A percentile compares a stretch with the other conserved stretches of the same genome.
These are phyloP conservation scores for Debaryomyces subglobosus DNA, from an alignment of 1,139 yeast species.

Conservation along the genomic window DNA sequence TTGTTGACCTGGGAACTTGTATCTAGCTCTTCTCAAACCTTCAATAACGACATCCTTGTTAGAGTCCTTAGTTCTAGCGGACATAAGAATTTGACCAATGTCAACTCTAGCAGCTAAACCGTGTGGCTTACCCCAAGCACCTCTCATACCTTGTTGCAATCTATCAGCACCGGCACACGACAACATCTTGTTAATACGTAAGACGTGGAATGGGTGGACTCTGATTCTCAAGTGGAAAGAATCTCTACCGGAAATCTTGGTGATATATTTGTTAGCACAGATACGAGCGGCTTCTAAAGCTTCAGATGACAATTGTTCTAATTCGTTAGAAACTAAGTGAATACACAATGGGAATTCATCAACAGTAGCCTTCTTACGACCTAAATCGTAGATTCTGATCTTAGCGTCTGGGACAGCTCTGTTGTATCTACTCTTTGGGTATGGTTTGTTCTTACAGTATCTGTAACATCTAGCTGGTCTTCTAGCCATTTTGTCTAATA, in stretches of 20 bases:
- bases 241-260: slow-evolving; percentile 98
- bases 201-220: slow-evolving; percentile 99
- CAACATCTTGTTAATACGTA: slow-evolving; percentile 99
- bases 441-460: slow-evolving; percentile 99
- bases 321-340: slow-evolving; percentile 98
- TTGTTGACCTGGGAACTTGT: slow-evolving; percentile 99
- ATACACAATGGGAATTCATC: slow-evolving; percentile 99
- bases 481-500: slow-evolving; percentile 88
- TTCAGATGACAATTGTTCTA: slow-evolving; percentile 98
- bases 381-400: slow-evolving; percentile 98
- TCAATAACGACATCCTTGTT: slow-evolving; percentile 97
- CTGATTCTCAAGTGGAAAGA: slow-evolving; percentile 99
- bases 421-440: slow-evolving; percentile 99
- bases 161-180: slow-evolving; percentile 99
- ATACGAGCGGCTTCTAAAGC: slow-evolving; percentile 99
- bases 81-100: slow-evolving; percentile 98
- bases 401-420: slow-evolving; percentile 99
- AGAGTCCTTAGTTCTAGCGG: slow-evolving; percentile 97
- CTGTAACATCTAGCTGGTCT: slow-evolving; percentile 99
- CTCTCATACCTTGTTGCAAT: slow-evolving; percentile 99
- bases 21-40: slow-evolving; percentile 99
- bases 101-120: slow-evolving; percentile 99
- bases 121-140: slow-evolving; percentile 99
- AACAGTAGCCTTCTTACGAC: slow-evolving; percentile 99
- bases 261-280: slow-evolving; percentile 99